Evolutionary conservation across 257 asterid genomes (phyloP).

Genomic region (Hygrophila difformis): DNA sequence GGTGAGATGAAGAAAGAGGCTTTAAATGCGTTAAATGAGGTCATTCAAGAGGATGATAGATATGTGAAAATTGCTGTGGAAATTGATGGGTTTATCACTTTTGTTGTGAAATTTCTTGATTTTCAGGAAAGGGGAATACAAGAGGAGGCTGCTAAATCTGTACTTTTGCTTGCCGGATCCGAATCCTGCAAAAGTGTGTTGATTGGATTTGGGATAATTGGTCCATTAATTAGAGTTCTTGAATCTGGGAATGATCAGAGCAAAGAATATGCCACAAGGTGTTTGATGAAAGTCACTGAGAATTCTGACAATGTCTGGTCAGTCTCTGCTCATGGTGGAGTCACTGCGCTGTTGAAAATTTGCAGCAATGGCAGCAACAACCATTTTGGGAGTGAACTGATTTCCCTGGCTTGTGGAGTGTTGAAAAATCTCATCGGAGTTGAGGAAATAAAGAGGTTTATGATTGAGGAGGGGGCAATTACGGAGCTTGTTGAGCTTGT

Average conservation of each 20-base stretch:
- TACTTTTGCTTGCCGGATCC: slow-evolving; percentile 46
- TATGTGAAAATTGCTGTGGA: slow-evolving; percentile 48
- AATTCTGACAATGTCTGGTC: slow-evolving; percentile 93
- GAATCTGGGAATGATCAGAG: slow-evolving; percentile 57
- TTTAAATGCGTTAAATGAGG: slow-evolving; percentile 48
- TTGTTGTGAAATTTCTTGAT: slow-evolving; percentile 59
- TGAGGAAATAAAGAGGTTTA: slow-evolving; percentile 78
- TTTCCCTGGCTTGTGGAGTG: slow-evolving; percentile 60
- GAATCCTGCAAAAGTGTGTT: slow-evolving; percentile 26
- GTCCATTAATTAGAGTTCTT: slow-evolving; percentile 55
- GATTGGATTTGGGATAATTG: slow-evolving; percentile 48
- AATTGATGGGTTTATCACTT: slow-evolving; percentile 36
- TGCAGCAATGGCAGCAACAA: slow-evolving; percentile 28
- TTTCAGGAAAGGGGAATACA: slow-evolving; percentile 42
- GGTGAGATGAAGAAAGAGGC: slow-evolving; percentile 73
- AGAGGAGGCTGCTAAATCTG: slow-evolving; percentile 55
- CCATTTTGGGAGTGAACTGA: slow-evolving; percentile 30
- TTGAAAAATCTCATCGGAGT: slow-evolving; percentile 76
- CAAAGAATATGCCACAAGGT: slow-evolving; percentile 52
- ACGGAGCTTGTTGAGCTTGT: slow-evolving; percentile 38
- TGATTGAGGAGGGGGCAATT: slow-evolving; percentile 83
- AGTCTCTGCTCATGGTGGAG: slow-evolving; percentile 93
- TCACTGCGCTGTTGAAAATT: slow-evolving; percentile 59
- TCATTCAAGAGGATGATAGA: slow-evolving; percentile 56
- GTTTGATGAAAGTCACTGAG: slow-evolving; percentile 75